A percentile compares a stretch with the other conserved stretches of the same genome.
Evolutionary conservation across 192 early-diverging fungal species (phyloP).

Genomic region (Coemansia sp.): DNA sequence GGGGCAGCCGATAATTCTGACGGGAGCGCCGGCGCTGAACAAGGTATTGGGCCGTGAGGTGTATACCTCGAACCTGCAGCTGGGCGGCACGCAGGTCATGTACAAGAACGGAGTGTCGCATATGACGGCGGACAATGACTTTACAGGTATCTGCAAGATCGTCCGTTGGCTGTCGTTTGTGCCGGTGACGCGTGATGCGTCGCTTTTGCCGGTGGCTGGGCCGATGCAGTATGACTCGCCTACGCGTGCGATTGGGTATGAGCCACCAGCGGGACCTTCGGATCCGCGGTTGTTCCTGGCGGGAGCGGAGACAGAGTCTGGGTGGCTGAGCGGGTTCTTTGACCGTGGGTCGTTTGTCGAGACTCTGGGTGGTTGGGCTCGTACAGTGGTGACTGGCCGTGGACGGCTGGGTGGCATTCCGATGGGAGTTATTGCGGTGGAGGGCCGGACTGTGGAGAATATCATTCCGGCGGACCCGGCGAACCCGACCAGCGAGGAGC

Average conservation of each 20-base stretch:
- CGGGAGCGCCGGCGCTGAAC: conserved; percentile 94
- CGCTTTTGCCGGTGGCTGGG: conserved; percentile 56
- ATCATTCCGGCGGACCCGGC: conserved; percentile 93
- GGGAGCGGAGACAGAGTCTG: conserved; percentile 60
- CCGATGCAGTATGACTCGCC: conserved; percentile 59
- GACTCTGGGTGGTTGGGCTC: conserved; percentile 94
- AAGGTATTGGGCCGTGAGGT: conserved; percentile 98
- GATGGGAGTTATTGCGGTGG: conserved; percentile 95
- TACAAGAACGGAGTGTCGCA: conserved; percentile 98
- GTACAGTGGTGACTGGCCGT: conserved; percentile 91
- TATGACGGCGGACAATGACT: conserved; percentile 91
- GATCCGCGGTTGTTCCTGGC: conserved; percentile 88
- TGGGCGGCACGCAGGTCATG: conserved; percentile 99
- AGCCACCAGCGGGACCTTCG: conserved; percentile 77
- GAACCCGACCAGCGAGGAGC: conserved; percentile 81
- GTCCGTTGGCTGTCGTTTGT: conserved; percentile 92
- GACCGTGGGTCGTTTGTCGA: conserved; percentile 95
- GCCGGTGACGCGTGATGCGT: conserved; percentile 64
- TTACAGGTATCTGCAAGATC: conserved; percentile 87
- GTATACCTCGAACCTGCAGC: conserved; percentile 95
- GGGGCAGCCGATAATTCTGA: conserved; percentile 97
- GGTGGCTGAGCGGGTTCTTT: conserved; percentile 90
- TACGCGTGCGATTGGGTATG: conserved; percentile 77
- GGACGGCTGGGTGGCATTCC: conserved; percentile 95
- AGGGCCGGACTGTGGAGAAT: conserved; percentile 87